These are phyloP conservation scores for Murraya paniculata DNA, from an alignment of 345 rosid genomes.

Conservation along the genomic window DNA sequence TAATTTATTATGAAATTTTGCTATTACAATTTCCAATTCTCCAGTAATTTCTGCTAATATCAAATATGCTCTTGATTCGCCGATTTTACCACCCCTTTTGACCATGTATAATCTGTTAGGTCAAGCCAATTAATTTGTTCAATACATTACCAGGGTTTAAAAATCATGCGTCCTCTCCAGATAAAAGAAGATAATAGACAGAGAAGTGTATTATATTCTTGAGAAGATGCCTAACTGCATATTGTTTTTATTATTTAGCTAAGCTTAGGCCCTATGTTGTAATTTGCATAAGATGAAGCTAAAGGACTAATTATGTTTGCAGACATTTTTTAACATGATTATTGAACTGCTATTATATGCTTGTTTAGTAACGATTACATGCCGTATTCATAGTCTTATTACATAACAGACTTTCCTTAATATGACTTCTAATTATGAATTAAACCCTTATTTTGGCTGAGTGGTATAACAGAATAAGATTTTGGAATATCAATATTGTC, in stretches of 20 bases:
- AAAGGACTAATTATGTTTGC: neutral
- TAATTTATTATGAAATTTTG: neutral
- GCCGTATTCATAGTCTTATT: neutral
- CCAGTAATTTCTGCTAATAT: neutral
- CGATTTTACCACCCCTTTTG: neutral
- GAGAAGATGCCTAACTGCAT: neutral
- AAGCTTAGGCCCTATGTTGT: neutral
- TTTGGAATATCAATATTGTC: neutral
- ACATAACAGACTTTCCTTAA: neutral
- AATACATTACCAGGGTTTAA: neutral
- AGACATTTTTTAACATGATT: neutral
- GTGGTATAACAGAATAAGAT: neutral
- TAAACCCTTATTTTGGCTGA: neutral
- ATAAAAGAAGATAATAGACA: neutral
- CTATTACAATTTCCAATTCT: neutral
- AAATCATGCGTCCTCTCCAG: neutral
- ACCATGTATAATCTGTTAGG: neutral
- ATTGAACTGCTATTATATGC: neutral
- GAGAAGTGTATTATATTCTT: neutral
- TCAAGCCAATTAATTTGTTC: neutral
- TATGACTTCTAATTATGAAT: neutral
- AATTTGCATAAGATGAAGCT: neutral
- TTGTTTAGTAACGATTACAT: neutral
- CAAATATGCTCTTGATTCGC: neutral
- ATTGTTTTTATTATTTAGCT: neutral